Evolutionary conservation across 257 asterid species (phyloP).

Genomic region (Haberlea rhodopensis): DNA sequence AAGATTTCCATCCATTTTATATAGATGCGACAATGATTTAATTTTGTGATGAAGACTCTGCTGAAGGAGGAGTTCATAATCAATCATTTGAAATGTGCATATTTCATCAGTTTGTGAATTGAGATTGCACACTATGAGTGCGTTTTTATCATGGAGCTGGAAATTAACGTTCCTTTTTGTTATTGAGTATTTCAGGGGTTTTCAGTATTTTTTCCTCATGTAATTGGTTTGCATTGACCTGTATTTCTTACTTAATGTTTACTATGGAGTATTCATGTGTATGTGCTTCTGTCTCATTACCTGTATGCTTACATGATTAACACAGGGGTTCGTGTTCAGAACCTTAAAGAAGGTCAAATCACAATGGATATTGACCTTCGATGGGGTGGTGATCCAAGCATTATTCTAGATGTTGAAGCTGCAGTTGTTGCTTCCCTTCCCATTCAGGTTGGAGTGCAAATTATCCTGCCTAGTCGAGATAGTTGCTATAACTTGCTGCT

Average conservation of each 20-base stretch:
- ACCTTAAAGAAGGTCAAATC: constrained; percentile 94
- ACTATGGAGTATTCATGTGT: not conserved
- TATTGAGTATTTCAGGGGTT: not conserved
- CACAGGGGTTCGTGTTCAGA: constrained; percentile 98
- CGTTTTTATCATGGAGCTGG: not conserved
- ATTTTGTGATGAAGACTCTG: not conserved
- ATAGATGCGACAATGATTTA: not conserved
- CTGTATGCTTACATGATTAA: constrained; percentile 25
- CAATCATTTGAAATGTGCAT: not conserved
- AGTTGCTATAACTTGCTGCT: not conserved
- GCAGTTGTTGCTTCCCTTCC: constrained; percentile 96
- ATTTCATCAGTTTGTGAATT: not conserved
- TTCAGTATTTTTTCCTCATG: not conserved
- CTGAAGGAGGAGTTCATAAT: not conserved
- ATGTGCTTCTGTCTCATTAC: constrained; percentile 18
- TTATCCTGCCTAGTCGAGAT: not conserved
- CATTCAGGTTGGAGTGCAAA: constrained; percentile 64
- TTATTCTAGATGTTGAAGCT: constrained; percentile 89
- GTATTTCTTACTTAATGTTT: not conserved
- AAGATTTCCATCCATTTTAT: not conserved
- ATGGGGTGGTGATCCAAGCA: constrained; percentile 99
- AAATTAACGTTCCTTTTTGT: not conserved
- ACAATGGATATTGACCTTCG: constrained; percentile 97
- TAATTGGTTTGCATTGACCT: not conserved
- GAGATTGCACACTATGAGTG: not conserved